Evolutionary conservation across 768 basidiomycete genomes (phyloP), one percentile per base, ranked within the genome.

Genomic region (Tylopilus cervinicoccineus): DNA sequence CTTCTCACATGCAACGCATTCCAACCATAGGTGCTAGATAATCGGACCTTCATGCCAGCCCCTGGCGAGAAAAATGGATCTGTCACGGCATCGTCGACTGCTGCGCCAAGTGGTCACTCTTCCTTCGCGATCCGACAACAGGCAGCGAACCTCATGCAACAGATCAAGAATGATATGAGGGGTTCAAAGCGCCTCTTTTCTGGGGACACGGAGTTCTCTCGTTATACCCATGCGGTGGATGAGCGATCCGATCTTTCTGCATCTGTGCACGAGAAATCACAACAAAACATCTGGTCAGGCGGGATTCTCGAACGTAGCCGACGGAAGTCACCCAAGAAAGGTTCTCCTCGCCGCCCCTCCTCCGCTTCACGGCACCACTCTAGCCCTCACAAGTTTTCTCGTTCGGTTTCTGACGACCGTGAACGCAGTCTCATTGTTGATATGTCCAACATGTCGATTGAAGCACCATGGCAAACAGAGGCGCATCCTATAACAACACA

Each of bases 121-220:
- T 84, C 87, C 8, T 72, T 81, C 19, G 78, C 76, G 9, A 88
- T 88, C 63, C 80, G 90, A 34, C 74, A 81, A 56, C 83, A 89
- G 56, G 92, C 88, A 12, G 86, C 81, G 9, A 81, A 75, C 22
- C 67, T 94, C 38, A 92, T 94, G 87, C 86, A 85, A 22, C 87
- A 90, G 55, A 91, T 93, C 54, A 86, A 85, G 66, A 77, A 74
- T 48, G 88, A 89, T 57, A 81, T 90, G 76, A 60, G 55, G 43
- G 78, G 81, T 5, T 77, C 79, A 43, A 88, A 88, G 64, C 82
- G 86, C 12, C 57, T 88, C 2, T 85, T 86, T 60, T 85, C 86
- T 2, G 76, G 74, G 6, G 84, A 86, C 16, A 82, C 81, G 0
- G 83, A 84, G 14, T 51, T 71, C 39, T 79, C 80, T 16, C 74